phyloP scores from a whole-genome alignment of 768 basidiomycete genomes.

The Psilocybe azurescens region DNA sequence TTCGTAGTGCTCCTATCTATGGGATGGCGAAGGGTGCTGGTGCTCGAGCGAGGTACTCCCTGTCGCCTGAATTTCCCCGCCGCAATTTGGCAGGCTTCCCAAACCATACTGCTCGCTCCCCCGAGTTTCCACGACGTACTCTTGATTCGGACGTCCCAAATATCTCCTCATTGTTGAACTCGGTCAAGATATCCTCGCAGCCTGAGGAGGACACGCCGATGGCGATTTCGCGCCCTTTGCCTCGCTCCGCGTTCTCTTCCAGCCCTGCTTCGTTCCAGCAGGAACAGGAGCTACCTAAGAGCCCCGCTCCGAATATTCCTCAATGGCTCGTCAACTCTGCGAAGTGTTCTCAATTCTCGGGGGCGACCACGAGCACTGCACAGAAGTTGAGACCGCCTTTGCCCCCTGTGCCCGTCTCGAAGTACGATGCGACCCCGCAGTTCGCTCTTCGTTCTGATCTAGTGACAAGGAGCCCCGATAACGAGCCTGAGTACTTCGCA shows the following conservation, averaged over 20 bases:
- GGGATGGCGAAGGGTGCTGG: neutral
- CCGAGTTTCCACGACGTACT: neutral
- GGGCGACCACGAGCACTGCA: neutral
- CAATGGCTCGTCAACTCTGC: conserved; percentile 2
- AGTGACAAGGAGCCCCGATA: neutral
- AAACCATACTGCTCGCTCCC: neutral
- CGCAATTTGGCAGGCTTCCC: neutral
- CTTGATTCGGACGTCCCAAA: neutral
- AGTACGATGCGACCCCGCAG: conserved; percentile 5
- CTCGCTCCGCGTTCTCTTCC: neutral
- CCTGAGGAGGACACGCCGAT: neutral
- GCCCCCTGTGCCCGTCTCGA: neutral
- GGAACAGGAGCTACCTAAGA: neutral
- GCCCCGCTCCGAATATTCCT: conserved; percentile 3
- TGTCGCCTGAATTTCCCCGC: conserved; percentile 1
- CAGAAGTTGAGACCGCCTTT: conserved; percentile 4
- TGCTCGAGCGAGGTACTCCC: neutral
- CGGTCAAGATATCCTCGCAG: neutral
- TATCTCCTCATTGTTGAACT: neutral
- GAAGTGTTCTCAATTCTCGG: neutral
- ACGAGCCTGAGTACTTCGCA: conserved; percentile 3
- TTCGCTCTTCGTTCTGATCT: conserved; percentile 8
- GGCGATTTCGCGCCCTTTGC: neutral
- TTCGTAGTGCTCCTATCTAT: neutral
- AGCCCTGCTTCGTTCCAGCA: neutral